A percentile compares a stretch with the other conserved stretches of the same genome.
These are phyloP conservation scores for Castanospermum australe DNA, from an alignment of 306 rosid species.

Conservation along the genomic window DNA sequence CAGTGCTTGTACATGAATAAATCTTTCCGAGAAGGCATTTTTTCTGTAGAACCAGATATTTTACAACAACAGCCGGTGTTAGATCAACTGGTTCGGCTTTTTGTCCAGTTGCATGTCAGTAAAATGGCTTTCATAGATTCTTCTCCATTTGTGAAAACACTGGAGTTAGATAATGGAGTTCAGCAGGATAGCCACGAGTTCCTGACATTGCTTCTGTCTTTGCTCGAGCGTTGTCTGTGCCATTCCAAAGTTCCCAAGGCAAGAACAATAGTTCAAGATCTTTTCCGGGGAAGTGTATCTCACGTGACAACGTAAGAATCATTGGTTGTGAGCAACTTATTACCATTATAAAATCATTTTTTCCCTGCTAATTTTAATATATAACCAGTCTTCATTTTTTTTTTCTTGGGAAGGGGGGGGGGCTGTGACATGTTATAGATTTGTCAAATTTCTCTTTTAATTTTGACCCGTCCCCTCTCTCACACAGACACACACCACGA, in stretches of 20 bases:
- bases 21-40: slow-evolving; percentile 67
- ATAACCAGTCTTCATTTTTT: background rate
- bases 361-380: background rate
- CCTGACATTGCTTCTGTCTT: slow-evolving; percentile 70
- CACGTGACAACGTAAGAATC: slow-evolving; percentile 69
- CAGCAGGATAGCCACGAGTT: slow-evolving; percentile 89
- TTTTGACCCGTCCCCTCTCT: background rate
- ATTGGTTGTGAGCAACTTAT: background rate
- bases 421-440: background rate
- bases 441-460: background rate
- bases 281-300: slow-evolving; percentile 80
- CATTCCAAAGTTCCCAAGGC: slow-evolving; percentile 60
- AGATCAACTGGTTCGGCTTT: slow-evolving; percentile 69
- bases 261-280: slow-evolving; percentile 75
- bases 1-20: slow-evolving; percentile 75
- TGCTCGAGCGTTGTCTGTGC: slow-evolving; percentile 68
- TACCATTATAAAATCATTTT: background rate
- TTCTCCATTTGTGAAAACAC: slow-evolving; percentile 68
- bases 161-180: slow-evolving; percentile 83
- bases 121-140: slow-evolving; percentile 70
- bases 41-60: slow-evolving; percentile 59
- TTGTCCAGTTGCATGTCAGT: slow-evolving; percentile 64
- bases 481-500: background rate
- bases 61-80: slow-evolving; percentile 62
- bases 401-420: background rate